Percentiles rank a stretch among this genome's conserved stretches.
These are phyloP conservation scores for Elsinoe necatrix DNA, from an alignment of 2,329 filamentous ascomycete species.

Conservation along the genomic window DNA sequence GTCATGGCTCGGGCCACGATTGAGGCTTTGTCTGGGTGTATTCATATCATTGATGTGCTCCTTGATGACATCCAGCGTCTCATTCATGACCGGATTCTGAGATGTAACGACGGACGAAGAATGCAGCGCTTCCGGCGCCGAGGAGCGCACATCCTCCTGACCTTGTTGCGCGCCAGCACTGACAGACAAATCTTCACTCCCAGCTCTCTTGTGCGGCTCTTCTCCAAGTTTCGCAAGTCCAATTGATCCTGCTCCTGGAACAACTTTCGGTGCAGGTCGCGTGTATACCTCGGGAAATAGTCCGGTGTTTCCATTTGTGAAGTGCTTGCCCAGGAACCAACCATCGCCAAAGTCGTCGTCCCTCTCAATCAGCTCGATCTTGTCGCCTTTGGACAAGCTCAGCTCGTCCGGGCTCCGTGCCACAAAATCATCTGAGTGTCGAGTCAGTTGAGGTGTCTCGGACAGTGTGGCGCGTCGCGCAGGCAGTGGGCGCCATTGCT, in stretches of 20 bases:
- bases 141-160: background rate
- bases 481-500: background rate
- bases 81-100: slow-evolving; percentile 74
- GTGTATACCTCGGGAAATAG: slow-evolving; percentile 63
- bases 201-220: slow-evolving; percentile 24
- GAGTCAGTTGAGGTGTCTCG: background rate
- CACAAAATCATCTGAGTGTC: slow-evolving; percentile 71
- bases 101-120: slow-evolving; percentile 13
- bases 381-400: slow-evolving; percentile 74
- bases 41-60: slow-evolving; percentile 90
- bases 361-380: slow-evolving; percentile 72
- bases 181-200: slow-evolving; percentile 7
- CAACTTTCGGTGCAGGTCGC: slow-evolving; percentile 31
- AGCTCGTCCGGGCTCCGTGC: slow-evolving; percentile 91
- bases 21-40: slow-evolving; percentile 48
- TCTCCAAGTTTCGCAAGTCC: slow-evolving; percentile 24
- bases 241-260: slow-evolving; percentile 27
- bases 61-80: slow-evolving; percentile 91
- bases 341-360: slow-evolving; percentile 86
- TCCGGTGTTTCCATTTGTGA: slow-evolving; percentile 64
- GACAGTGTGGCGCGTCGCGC: background rate
- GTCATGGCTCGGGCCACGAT: slow-evolving; percentile 47
- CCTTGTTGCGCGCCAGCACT: slow-evolving; percentile 6
- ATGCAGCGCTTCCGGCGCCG: slow-evolving; percentile 16
- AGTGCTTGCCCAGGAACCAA: slow-evolving; percentile 71